Evolutionary conservation across 2,329 filamentous ascomycete genomes (phyloP), one percentile per base, ranked within the genome.

Genomic region (Beauveria brongniartii): DNA sequence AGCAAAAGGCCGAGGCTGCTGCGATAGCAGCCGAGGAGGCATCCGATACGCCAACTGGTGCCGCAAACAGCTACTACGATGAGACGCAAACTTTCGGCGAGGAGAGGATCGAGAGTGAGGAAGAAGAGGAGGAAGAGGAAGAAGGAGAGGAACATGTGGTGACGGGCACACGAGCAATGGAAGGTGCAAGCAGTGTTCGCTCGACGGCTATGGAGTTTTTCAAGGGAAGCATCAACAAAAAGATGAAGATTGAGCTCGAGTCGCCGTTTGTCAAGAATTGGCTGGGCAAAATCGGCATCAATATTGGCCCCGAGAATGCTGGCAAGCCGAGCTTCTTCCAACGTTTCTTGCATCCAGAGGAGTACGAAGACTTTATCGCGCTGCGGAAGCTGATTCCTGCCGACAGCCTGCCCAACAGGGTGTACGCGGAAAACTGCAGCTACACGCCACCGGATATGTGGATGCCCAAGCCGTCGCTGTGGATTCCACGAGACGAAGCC

Each of bases 261-360:
- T 63, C 69, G 10, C 69, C 69, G 0, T 70, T 69, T 2, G 41
- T 75, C 1, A 68, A 67, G 5, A 60, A 67, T 1, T 63, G 71
- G 3, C 60, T 73, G 10, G 63, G 63, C 7, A 69, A 68, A 54
- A 54, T 72, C 54, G 64, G 68, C 16, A 63, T 71, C 24, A 70
- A 70, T 48, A 61, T 69, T 1, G 64, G 64, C 3, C 63, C 67
- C 16, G 66, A 67, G 6, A 67, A 72, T 5, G 63, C 67, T 1
- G 66, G 65, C 26, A 67, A 71, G 1, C 76, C 76, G n/a, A 82
- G 82, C 63, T 71, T 89, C 53, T 66, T 91, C 48, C 72, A 78
- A 43, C 85, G 84, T 65, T 96, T 89, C 77, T 75, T 96, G 62
- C 88, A 89, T 67, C 92, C 92, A 0, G 89, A 93, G 75, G 79